A percentile compares a stretch with the other conserved stretches of the same genome.
Conservation (phyloP, 2,329 filamentous ascomycete species). For the Trichoderma guizhouense region DNA sequence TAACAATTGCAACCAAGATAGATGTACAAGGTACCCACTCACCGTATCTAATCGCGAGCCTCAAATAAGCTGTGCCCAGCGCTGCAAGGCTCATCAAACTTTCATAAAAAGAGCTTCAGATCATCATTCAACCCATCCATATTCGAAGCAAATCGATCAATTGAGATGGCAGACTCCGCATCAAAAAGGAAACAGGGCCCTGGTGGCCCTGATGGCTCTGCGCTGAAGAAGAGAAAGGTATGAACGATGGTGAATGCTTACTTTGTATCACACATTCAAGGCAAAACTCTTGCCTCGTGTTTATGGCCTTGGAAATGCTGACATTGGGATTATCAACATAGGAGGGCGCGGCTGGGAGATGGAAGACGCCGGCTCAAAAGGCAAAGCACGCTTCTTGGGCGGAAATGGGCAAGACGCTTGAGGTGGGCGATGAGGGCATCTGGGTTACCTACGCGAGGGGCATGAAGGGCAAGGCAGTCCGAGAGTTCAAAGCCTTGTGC, state of each 20-base stretch:
- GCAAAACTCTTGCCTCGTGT: neutral
- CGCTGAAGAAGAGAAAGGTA: slow-evolving; percentile 43
- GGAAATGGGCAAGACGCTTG: slow-evolving; percentile 47
- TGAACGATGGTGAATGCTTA: neutral
- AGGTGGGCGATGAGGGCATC: slow-evolving; percentile 68
- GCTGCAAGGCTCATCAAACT: neutral
- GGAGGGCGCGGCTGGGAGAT: slow-evolving; percentile 55
- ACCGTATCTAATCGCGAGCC: slow-evolving; percentile 4
- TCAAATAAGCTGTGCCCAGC: neutral
- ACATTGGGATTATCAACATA: slow-evolving; percentile 22
- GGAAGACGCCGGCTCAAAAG: slow-evolving; percentile 60
- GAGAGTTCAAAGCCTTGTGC: slow-evolving; percentile 64
- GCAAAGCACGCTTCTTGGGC: slow-evolving; percentile 44
- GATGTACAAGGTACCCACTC: neutral
- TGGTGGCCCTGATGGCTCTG: slow-evolving; percentile 26
- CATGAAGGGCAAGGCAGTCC: slow-evolving; percentile 66
- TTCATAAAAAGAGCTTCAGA: neutral
- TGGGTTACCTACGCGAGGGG: slow-evolving; percentile 75
- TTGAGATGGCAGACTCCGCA: slow-evolving; percentile 31
- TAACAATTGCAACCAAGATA: too few relatives aligned
- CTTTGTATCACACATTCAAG: slow-evolving; percentile 6
- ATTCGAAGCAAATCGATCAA: neutral
- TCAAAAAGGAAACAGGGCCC: slow-evolving; percentile 37
- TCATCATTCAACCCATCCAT: neutral
- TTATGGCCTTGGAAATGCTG: neutral